Evolutionary conservation across 2,329 filamentous ascomycete genomes (phyloP), one percentile per base, ranked within the genome.

Genomic region (Dactylellina parvicollis): DNA sequence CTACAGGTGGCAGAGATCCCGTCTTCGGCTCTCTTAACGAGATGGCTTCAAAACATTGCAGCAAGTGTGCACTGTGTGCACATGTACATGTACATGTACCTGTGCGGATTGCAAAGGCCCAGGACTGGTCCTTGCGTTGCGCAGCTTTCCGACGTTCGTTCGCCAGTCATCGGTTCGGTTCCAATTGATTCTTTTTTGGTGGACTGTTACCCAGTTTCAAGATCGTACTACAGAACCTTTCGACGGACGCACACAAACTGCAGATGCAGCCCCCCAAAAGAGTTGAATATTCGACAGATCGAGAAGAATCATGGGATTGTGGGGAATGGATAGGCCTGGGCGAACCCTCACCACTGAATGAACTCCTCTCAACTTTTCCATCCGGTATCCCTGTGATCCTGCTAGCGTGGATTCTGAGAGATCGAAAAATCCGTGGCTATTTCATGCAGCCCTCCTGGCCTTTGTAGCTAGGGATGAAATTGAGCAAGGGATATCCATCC

Each of bases 11-110:
- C 60, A 73, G 50, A 66, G 54, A 66, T 73, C 69, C 60, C 69
- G 69, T 62, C 69, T 73, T 65, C 60, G 60, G 60, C 50, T 73
- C 69, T 61, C 12, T 73, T 66, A 66, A 66, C 69, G 60, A 73
- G 60, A 46, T 44, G 59, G 59, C 69, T 56, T 61, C 36, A 36
- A 12, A 57, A 46, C 34, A 60, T 24, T 61, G 55, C 65, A 54
- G 32, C 42, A 49, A 50, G 50, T 60, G 40, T 16, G 26, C 18
- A 46, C 42, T 22, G 5, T 42, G 16, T 44, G n/a, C 40, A 59
- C 4, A 24, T 22, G 20, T 7, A 4, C n/a, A 46, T 10, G 40
- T 32, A 60, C 64, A 54, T 71, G 49, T 62, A 71, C 47, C 59
- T 57, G 67, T 66, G 69, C 36, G 38, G 28, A 44, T 59, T 18